Conservation (phyloP, 2,329 filamentous ascomycete genomes). For the Aspergillus viridinutans region DNA sequence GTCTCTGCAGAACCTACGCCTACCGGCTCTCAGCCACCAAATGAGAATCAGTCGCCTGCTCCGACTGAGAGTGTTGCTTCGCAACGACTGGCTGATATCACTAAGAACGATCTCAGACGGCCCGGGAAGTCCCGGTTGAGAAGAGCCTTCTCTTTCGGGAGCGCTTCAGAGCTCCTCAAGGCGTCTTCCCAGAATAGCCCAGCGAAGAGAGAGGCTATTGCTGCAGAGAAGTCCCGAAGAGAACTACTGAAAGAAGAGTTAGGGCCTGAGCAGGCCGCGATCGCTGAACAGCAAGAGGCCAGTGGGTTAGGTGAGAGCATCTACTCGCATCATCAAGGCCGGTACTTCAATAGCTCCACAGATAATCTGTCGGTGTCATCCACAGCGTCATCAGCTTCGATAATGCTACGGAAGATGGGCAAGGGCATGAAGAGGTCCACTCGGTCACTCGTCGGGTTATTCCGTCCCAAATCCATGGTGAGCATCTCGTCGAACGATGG, state of each 20-base stretch:
- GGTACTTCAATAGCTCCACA: slow-evolving; percentile 82
- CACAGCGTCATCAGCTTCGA: slow-evolving; percentile 46
- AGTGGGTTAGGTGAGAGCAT: slow-evolving; percentile 89
- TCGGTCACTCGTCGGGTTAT: slow-evolving; percentile 85
- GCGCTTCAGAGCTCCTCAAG: slow-evolving; percentile 81
- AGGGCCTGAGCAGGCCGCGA: slow-evolving; percentile 85
- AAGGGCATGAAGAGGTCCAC: slow-evolving; percentile 95
- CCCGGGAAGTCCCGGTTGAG: slow-evolving; percentile 84
- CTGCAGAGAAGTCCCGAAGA: slow-evolving; percentile 59
- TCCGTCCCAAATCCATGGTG: slow-evolving; percentile 87
- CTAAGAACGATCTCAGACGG: slow-evolving; percentile 70
- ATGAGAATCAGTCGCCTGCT: slow-evolving; percentile 29
- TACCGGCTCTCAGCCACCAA: slow-evolving; percentile 21
- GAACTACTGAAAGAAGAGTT: slow-evolving; percentile 62
- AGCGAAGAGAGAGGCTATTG: slow-evolving; percentile 40
- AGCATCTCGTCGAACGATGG: slow-evolving; percentile 67
- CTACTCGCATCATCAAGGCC: slow-evolving; percentile 73
- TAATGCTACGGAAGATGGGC: slow-evolving; percentile 86
- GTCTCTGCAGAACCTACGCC: slow-evolving; percentile 45
- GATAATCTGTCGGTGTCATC: slow-evolving; percentile 69
- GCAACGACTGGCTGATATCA: slow-evolving; percentile 81
- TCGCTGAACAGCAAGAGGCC: slow-evolving; percentile 88
- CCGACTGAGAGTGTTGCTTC: slow-evolving; percentile 63
- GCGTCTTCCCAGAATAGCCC: slow-evolving; percentile 62
- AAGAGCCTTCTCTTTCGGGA: slow-evolving; percentile 93